Evolutionary conservation across 75 land plant species (phyloP).

Genomic region (Chamaecyparis obtusa): DNA sequence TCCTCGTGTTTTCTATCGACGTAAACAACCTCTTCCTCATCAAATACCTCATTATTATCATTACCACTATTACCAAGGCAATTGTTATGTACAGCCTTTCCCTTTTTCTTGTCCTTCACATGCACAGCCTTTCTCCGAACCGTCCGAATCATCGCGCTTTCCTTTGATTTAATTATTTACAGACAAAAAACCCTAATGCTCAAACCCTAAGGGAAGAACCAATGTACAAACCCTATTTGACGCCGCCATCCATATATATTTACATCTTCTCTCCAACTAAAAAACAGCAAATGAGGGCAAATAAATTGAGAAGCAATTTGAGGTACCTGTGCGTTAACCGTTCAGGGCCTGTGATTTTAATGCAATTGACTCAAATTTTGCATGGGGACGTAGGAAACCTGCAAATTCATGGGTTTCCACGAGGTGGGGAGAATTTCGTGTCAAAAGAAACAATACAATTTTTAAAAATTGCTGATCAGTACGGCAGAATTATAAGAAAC

Average conservation of each 20-base stretch:
- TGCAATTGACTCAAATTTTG: not conserved
- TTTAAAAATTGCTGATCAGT: not conserved
- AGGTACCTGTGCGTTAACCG: not conserved
- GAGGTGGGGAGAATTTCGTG: not conserved
- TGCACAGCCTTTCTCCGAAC: constrained; percentile 31
- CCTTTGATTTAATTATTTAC: not conserved
- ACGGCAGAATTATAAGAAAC: not conserved
- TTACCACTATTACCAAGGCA: not conserved
- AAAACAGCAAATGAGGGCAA: not conserved
- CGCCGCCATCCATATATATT: not conserved
- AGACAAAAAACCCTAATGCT: not conserved
- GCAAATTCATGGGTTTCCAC: not conserved
- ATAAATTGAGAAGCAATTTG: not conserved
- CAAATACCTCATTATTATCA: constrained; percentile 9
- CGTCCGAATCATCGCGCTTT: constrained; percentile 35
- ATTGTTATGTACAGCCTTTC: not conserved
- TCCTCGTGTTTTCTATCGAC: not conserved
- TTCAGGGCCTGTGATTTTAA: not conserved
- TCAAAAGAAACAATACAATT: not conserved
- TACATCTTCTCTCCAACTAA: not conserved
- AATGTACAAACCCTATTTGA: not conserved
- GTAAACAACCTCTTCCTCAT: constrained; percentile 13
- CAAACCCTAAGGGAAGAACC: not conserved
- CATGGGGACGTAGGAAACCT: not conserved
- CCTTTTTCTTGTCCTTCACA: constrained; percentile 24